Evolutionary conservation across 306 rosid species (phyloP).

Genomic region (Mimosa bimucronata): DNA sequence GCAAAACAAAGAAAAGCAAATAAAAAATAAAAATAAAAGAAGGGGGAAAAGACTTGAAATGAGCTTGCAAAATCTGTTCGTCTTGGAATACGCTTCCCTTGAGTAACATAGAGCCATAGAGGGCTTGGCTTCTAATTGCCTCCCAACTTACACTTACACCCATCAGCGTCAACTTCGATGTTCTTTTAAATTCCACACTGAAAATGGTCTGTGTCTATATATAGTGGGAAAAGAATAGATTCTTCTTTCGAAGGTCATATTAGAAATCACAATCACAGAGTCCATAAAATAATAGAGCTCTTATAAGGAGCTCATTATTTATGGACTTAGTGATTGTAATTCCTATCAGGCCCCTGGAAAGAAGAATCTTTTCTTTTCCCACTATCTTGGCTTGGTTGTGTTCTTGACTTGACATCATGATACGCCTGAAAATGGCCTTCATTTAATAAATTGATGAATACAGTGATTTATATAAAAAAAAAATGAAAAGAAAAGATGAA

Average conservation of each 20-base stretch:
- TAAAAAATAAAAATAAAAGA: too few relatives aligned
- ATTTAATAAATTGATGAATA: background rate
- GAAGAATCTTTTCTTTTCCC: conserved; percentile 2
- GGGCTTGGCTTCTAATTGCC: background rate
- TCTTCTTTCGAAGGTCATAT: background rate
- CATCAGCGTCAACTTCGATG: background rate
- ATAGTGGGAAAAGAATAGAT: background rate
- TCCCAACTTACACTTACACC: background rate
- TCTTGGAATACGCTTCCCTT: background rate
- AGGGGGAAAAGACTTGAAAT: background rate
- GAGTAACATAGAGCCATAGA: background rate
- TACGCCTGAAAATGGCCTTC: background rate
- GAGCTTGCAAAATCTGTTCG: background rate
- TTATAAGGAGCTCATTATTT: too few relatives aligned
- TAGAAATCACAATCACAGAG: background rate
- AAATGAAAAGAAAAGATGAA: background rate
- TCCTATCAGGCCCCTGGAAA: background rate
- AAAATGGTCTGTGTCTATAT: background rate
- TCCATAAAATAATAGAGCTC: too few relatives aligned
- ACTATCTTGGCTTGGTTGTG: background rate
- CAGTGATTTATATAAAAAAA: background rate
- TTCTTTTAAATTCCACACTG: background rate
- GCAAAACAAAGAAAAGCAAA: background rate
- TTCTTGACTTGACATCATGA: background rate
- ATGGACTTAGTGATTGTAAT: background rate